Base-by-base conservation (phyloP, 2,329 filamentous ascomycete genomes). In the Nemania diffusa region DNA sequence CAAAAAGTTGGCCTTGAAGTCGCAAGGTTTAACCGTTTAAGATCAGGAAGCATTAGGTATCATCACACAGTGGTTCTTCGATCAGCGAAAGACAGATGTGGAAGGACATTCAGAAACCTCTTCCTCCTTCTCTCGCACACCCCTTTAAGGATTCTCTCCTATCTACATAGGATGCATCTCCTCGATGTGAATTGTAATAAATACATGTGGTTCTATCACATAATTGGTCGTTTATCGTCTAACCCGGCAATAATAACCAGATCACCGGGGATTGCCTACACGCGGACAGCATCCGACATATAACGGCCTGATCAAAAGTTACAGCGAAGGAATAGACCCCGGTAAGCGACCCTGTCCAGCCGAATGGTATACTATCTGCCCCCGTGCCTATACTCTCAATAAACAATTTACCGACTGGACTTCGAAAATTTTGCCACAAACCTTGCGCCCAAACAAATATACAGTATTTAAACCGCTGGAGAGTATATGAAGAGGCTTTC, bases 251-350 rank as follows among this genome's bases (percentile, higher is more conserved):
- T 53, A 61, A 48, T 59, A 67, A 48, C 37, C 51, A 57, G 15
- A 57, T 61, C 40, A 57, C 48, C 61, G 40, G 61, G 52, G 51
- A 46, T 46, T 50, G 34, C 44, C 34, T 57, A 61, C 34, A 57
- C 56, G 65, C 56, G 57, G 61, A 57, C 51, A 27, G n/a, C 17
- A 53, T 60, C 61, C 65, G 56, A 58, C 20, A 22, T 20, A 51
- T 26, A 52, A 37, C 58, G 34, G 32, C 24, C 29, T 24, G 22
- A 13, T 27, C 51, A 61, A 55, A 57, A 51, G 61, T 57, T 57
- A 53, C 57, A 61, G 27, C 44, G 48, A 60, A 64, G 65, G 57
- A 61, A 52, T 64, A 3, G 4, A 65, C 61, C 62, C 65, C 27
- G 42, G 60, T 57, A 50, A 50, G 52, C n/a, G 32, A 64, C 60